Evolutionary conservation across 2,329 filamentous ascomycete species (phyloP), one percentile per base, ranked within the genome.

Genomic region (Thielaviopsis punctulata): DNA sequence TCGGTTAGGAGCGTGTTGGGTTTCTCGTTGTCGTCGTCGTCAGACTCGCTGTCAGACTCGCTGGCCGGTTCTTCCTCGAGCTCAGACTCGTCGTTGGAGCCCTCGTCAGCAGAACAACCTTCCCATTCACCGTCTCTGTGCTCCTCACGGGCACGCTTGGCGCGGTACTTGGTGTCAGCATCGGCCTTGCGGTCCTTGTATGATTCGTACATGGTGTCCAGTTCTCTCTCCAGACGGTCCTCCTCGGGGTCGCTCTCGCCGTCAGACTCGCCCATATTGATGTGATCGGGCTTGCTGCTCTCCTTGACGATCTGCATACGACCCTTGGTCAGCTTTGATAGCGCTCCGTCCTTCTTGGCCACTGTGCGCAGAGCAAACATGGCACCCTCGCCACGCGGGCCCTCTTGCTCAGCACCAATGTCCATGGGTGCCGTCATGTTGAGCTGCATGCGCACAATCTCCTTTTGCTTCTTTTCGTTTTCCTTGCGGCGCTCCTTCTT

Each of bases 341-440:
- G 53, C 55, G 83, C 71, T 3, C 80, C 82, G 46, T 81, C 79
- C 18, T 80, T 77, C 63, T 86, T 84, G 62, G 95, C 86, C 45
- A 93, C 76, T 8, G 79, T 70, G 65, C 88, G 94, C 46, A 96
- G 73, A 2, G 79, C 79, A 64, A 98, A 98, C 72, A 95, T 92
- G 24, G 85, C 73, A 45, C 87, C 85, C 43, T 87, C 81, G 22
- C 86, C 89, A 48, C 77, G 72, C 0, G 86, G 84, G 0, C 86
- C 86, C 22, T 77, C 69, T 66, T 92, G 87, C 63, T 95, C 92
- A 69, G 94, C 77, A 61, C 92, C 92, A 57, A 98, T 95, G 58
- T 98, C 92, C 73, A 87, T 92, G 7, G 92, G 92, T 0, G 88
- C 85, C 2, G 82, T 83, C 92, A 98, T 98, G 68, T 95, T 83